These are phyloP conservation scores for Tolypocladium amazonense DNA, from an alignment of 2,329 filamentous ascomycete genomes.

Conservation along the genomic window DNA sequence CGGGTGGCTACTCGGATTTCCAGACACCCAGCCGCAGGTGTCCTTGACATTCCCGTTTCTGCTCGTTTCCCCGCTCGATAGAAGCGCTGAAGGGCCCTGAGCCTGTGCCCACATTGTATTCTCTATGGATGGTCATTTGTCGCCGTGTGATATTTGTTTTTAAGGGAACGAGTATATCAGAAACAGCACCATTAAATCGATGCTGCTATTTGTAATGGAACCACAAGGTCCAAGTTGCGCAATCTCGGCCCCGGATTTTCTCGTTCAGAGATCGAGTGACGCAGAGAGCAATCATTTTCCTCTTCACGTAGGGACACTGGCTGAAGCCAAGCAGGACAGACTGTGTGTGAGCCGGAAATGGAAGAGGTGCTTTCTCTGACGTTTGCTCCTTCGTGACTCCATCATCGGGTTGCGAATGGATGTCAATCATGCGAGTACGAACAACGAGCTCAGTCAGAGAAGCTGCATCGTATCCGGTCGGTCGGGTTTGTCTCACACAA, in stretches of 20 bases:
- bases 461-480: background rate
- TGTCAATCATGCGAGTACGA: background rate
- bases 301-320: background rate
- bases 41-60: background rate
- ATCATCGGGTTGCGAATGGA: background rate
- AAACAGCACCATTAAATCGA: background rate
- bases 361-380: background rate
- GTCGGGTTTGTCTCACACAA: background rate
- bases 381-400: constrained; percentile 1
- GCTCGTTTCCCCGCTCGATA: background rate
- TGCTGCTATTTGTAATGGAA: background rate
- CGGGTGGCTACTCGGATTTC: constrained; percentile 5
- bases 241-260: background rate
- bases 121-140: background rate
- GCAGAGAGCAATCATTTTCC: background rate
- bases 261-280: background rate
- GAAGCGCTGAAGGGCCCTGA: background rate
- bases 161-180: background rate
- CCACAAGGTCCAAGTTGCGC: background rate
- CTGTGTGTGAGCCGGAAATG: background rate
- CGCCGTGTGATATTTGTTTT: background rate
- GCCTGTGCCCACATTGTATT: background rate
- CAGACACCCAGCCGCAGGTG: constrained; percentile 11
- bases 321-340: background rate
- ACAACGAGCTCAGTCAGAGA: background rate